phyloP scores from a whole-genome alignment of 192 early-diverging fungal genomes.

The Coemansia asiatica region DNA sequence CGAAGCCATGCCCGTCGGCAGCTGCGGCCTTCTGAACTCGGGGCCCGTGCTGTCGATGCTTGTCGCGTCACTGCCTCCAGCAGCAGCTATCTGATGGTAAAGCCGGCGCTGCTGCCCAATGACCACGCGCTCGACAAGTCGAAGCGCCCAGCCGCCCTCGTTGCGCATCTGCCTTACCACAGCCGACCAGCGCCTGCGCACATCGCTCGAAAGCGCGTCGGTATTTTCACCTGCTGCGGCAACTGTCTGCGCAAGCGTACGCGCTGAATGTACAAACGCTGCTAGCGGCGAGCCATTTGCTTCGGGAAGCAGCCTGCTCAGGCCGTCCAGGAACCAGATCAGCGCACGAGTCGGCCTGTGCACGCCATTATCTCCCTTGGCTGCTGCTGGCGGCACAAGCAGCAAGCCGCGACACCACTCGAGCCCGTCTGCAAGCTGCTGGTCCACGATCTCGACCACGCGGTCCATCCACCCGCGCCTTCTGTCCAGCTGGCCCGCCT shows the following conservation, averaged over 20 bases:
- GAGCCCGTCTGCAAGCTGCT: conserved; percentile 69
- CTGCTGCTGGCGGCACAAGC: conserved; percentile 16
- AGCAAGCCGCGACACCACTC: conserved; percentile 62
- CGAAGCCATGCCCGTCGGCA: conserved; percentile 57
- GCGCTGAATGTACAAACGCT: conserved; percentile 23
- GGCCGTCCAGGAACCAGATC: conserved; percentile 29
- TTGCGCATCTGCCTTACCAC: conserved; percentile 51
- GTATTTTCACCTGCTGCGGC: background rate
- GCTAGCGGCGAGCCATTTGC: conserved; percentile 23
- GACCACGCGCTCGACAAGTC: conserved; percentile 61
- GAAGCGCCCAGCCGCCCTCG: conserved; percentile 76
- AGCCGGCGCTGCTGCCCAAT: conserved; percentile 64
- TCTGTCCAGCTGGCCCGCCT: conserved; percentile 9
- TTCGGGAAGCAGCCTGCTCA: conserved; percentile 33
- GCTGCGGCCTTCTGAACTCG: conserved; percentile 49
- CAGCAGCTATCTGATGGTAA: conserved; percentile 43
- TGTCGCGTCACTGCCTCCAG: conserved; percentile 16
- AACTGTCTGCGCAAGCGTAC: conserved; percentile 9
- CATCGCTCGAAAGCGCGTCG: conserved; percentile 10
- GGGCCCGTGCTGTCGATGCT: conserved; percentile 3
- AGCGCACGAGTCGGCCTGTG: conserved; percentile 27
- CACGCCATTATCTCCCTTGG: conserved; percentile 8
- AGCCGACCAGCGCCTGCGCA: conserved; percentile 15
- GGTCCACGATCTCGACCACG: conserved; percentile 74
- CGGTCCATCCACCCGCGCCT: conserved; percentile 71